phyloP scores from a whole-genome alignment of 768 basidiomycete genomes.

The Sarcomyxa edulis region DNA sequence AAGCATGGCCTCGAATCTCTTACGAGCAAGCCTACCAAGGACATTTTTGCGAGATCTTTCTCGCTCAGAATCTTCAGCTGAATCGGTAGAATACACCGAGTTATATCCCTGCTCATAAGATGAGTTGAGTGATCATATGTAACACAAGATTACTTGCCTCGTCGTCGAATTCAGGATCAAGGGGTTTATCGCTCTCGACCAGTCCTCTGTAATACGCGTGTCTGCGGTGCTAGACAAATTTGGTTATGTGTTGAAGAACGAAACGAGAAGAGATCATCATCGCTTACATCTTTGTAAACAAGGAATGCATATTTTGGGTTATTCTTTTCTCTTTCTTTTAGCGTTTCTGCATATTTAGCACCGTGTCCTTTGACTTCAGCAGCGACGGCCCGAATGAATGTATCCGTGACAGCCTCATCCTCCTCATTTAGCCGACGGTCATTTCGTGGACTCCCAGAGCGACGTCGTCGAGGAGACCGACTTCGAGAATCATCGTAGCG shows the following conservation, averaged over 20 bases:
- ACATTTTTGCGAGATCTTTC: constrained; percentile 74
- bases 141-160: constrained; percentile 40
- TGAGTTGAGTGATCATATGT: constrained; percentile 3
- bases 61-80: constrained; percentile 88
- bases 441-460: constrained; percentile 47
- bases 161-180: constrained; percentile 76
- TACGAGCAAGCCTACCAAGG: constrained; percentile 75
- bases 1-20: constrained; percentile 87
- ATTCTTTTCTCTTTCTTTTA: constrained; percentile 70
- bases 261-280: constrained; percentile 5
- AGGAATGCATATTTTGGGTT: constrained; percentile 86
- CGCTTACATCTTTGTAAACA: constrained; percentile 46
- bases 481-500: constrained; percentile 32
- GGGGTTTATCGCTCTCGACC: constrained; percentile 46
- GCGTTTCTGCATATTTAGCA: constrained; percentile 63
- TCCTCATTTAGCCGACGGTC: constrained; percentile 42
- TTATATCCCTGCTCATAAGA: constrained; percentile 62
- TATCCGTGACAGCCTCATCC: constrained; percentile 69
- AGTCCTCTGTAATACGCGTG: constrained; percentile 69
- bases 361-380: constrained; percentile 82
- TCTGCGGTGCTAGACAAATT: constrained; percentile 52
- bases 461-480: constrained; percentile 42
- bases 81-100: constrained; percentile 87
- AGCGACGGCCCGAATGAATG: constrained; percentile 85
- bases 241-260: constrained; percentile 4